Base-by-base conservation (phyloP, 2,329 filamentous ascomycete genomes). In the Ophiostoma montium region DNA sequence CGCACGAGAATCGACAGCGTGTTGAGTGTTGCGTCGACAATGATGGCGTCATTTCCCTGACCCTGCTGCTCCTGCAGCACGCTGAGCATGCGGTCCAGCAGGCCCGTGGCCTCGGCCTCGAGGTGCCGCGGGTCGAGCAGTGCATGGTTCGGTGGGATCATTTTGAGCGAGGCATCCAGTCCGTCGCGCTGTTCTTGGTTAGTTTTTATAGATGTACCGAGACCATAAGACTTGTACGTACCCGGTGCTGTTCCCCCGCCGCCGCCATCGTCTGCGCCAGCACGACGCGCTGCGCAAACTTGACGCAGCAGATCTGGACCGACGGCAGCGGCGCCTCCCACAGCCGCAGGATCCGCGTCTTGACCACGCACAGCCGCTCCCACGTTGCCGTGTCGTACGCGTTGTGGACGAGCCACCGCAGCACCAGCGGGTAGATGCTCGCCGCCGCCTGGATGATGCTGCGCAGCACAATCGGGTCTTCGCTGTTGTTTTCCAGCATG, bases 211-310 rank as follows among this genome's bases (percentile, higher is more conserved):
- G 6, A n/a, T n/a, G n/a, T n/a, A n/a, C n/a, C n/a, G n/a, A n/a
- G n/a, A n/a, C n/a, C n/a, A n/a, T n/a, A n/a, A n/a, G n/a, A n/a
- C n/a, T n/a, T n/a, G n/a, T n/a, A n/a, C n/a, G n/a, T n/a, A 35
- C 35, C 11, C 86, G 80, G 57, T 85, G 84, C 61, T 96, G n/a
- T n/a, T n/a, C n/a, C 90, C 50, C 79, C 72, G 57, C 86, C 84
- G 51, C 69, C 43, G 86, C 86, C n/a, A 82, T 80, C 11, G 87
- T 95, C 65, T 98, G 90, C 16, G 88, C 86, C 56, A 95, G 76
- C 41, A 98, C 84, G 41, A 96, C 86, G 55, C 86, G 81, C 68
- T 98, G 90, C 35, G 87, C 83, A 64, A 98, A 98, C 66, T 98
- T 98, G 73, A 96, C 83, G 69, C 92, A 96, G 71, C 88, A 94